phyloP scores from a whole-genome alignment of 257 asterid species.

The Solanum ossicruentum region DNA sequence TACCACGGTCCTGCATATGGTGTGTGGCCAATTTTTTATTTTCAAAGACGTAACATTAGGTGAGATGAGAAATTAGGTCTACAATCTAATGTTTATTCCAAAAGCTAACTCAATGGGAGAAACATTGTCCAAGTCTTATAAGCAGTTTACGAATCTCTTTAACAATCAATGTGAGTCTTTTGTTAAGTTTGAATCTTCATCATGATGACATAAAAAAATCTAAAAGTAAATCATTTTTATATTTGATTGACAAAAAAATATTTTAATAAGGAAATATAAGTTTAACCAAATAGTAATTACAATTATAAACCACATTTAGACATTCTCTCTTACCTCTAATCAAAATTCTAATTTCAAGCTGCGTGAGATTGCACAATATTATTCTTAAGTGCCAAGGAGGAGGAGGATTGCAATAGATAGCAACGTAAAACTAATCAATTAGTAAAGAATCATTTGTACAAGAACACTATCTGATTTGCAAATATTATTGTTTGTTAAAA shows the following conservation, averaged over 20 bases:
- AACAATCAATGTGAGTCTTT: no score
- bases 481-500: not conserved
- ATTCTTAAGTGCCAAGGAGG: not conserved
- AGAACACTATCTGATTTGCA: not conserved
- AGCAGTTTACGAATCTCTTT: no score
- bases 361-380: not conserved
- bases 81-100: no score
- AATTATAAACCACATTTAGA: not conserved
- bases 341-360: not conserved
- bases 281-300: not conserved
- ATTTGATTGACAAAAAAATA: not conserved
- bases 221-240: not conserved
- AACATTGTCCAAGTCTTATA: no score
- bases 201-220: not conserved
- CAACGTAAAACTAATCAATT: not conserved
- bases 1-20: no score
- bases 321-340: not conserved
- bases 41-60: accelerated
- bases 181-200: no score
- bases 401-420: not conserved
- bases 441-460: not conserved
- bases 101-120: no score
- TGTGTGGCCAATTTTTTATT: no score
- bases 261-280: not conserved
- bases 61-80: no score